A percentile compares a stretch with the other conserved stretches of the same genome.
Evolutionary conservation across 129 eudicot genomes (phyloP).

Genomic region (Tagetes patula): DNA sequence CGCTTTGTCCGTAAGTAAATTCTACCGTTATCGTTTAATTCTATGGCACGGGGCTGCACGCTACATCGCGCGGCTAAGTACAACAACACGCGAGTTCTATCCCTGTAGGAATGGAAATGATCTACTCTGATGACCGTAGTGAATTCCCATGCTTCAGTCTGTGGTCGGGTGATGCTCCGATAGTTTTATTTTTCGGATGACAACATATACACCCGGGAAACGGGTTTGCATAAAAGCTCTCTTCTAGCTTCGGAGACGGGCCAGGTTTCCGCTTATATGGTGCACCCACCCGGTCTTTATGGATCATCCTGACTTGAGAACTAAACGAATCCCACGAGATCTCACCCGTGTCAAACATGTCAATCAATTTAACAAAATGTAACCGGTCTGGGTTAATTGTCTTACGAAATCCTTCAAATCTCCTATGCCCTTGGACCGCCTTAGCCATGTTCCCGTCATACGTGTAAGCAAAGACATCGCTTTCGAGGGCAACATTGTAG

Average conservation of each 20-base stretch:
- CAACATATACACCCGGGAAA: conserved; percentile 85
- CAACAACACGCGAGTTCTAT: neutral
- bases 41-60: conserved; percentile 29
- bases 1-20: conserved; percentile 32
- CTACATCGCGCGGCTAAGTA: conserved; percentile 12
- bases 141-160: conserved; percentile 29
- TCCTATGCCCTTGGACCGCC: conserved; percentile 88
- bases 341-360: conserved; percentile 52
- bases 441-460: conserved; percentile 99
- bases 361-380: conserved; percentile 60
- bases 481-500: conserved; percentile 75
- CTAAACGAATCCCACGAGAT: conserved; percentile 70
- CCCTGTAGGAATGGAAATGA: conserved; percentile 5
- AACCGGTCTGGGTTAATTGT: conserved; percentile 85
- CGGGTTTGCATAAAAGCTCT: conserved; percentile 92
- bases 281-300: conserved; percentile 65
- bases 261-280: conserved; percentile 61
- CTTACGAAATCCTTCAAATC: conserved; percentile 78
- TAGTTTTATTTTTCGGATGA: conserved; percentile 32
- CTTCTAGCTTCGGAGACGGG: conserved; percentile 61
- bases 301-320: conserved; percentile 52
- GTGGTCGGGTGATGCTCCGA: conserved; percentile 15
- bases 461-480: conserved; percentile 77
- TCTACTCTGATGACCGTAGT: conserved; percentile 25
- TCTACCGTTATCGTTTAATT: conserved; percentile 26